Base-by-base conservation (phyloP, 768 basidiomycete genomes). In the Hygrocybe punicea region DNA sequence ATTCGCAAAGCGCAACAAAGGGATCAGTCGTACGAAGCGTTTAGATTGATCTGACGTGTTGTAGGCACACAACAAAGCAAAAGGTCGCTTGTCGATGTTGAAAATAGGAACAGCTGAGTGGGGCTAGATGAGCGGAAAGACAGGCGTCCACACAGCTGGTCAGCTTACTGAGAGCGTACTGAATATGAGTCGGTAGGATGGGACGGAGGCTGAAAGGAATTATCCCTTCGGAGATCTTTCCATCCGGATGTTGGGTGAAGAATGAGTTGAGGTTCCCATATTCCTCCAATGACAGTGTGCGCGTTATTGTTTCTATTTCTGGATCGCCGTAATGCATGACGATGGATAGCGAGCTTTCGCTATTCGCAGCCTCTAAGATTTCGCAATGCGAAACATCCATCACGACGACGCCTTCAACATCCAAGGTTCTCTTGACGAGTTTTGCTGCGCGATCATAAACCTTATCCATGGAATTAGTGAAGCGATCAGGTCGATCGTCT, bases 361-460 rank as follows among this genome's bases (percentile, higher is more conserved):
- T 65, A 53, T 67, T 76, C 72, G 84, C 78, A 0, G 87, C 81
- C 70, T 96, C 92, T 37, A 90, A 74, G 29, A 93, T 85, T 66
- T 98, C 91, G 65, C 89, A 91, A 60, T 93, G 89, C 17, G 91
- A 90, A 39, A 97, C 86, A 69, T 98, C 94, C 79, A 97, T 85
- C 50, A 98, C 89, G 57, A 94, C 77, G 40, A 93, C 91, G 34
- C 92, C 93, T 69, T 96, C 93, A 9, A 96, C 87, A 66, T 95
- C 94, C 39, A 98, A 80, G 0, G 94, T 96, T 46, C 87, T 83
- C 70, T 89, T 85, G 58, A 98, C 90, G 40, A 98, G 83, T 63
- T 86, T 87, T 35, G 92, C 91, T 0, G 94, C 94, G n/a, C 85
- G 85, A 59, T 90, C 85, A 64, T 96, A 98, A 9, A 98, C 86